Base-by-base conservation (phyloP, 163 green algal genomes). In the Trebouxiophyceae sp. region DNA sequence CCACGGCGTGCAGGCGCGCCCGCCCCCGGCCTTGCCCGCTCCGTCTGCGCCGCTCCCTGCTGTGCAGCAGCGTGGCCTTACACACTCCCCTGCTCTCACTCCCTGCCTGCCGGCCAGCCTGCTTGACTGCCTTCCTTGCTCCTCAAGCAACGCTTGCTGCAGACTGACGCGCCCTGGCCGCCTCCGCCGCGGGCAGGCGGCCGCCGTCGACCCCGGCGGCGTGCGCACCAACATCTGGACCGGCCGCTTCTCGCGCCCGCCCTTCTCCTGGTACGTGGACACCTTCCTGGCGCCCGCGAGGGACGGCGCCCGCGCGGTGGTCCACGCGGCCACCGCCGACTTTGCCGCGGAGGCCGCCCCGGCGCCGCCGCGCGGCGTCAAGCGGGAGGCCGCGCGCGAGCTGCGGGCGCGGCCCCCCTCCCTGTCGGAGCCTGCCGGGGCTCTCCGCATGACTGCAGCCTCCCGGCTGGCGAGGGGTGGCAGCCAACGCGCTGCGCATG, bases 181-280 rank as follows among this genome's bases (percentile, higher is more conserved):
- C 3, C 0, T 30, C 3, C 4, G 26, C 65, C 8, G 8, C 16
- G 39, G 62, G 60, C 76, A 84, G 66, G 77, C 74, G 2, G 81
- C 74, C 63, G 86, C 72, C 5, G 86, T 89, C 22, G 87, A 94
- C 70, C 86, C 87, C 0, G 86, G 85, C 20, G 77, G 77, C 6
- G 86, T 92, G 44, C 63, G 65, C 12, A 86, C 76, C 22, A 79
- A 79, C 68, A 90, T 94, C 58, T 94, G 82, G 76, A 73, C 50
- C 28, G 31, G 34, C n/a, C 45, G 54, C 3, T 24, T 33, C 8
- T 31, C 24, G 16, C 6, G 23, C 3, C 16, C 16, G 12, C 39
- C 39, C 39, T 50, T n/a, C 39, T n/a, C 39, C 39, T 50, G 39
- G 39, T 50, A 65, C 33, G 46, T 76, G 19, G 54, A 64, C 0